Conservation (phyloP, 768 basidiomycete genomes). For the Leccinum longicurvipes region DNA sequence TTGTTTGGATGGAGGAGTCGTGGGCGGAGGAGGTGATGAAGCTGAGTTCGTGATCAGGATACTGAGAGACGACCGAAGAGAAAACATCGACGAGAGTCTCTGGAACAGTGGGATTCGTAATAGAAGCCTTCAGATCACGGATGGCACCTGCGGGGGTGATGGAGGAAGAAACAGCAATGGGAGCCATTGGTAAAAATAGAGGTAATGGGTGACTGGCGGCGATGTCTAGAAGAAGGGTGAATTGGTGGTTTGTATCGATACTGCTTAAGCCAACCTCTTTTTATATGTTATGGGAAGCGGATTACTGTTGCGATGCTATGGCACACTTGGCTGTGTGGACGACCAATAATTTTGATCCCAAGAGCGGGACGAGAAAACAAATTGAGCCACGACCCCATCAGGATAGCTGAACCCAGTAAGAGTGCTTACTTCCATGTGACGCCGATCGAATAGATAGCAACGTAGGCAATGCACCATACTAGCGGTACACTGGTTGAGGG, state of each 20-base stretch:
- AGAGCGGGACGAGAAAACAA: not conserved
- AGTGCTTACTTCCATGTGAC: conserved; percentile 2
- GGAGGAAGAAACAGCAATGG: conserved; percentile 10
- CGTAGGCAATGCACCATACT: too few relatives aligned
- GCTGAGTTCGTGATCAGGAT: conserved; percentile 24
- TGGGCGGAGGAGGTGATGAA: conserved; percentile 31
- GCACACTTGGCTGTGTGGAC: not conserved
- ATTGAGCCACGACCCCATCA: not conserved
- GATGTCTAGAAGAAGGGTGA: conserved; percentile 2
- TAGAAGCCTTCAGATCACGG: conserved; percentile 11
- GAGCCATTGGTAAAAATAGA: conserved; percentile 9
- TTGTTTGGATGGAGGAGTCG: conserved; percentile 28
- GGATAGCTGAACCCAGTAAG: not conserved
- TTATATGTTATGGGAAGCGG: conserved; percentile 17
- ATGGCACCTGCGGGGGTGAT: conserved; percentile 3
- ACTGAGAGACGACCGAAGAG: conserved; percentile 15
- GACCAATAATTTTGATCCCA: not conserved
- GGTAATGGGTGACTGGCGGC: not conserved
- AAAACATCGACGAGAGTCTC: conserved; percentile 25
- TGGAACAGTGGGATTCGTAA: conserved; percentile 6
- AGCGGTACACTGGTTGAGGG: not conserved
- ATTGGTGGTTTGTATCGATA: not conserved
- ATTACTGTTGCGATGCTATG: not conserved
- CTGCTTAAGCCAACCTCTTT: conserved; percentile 9
- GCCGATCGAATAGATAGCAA: not conserved